Conservation (phyloP, 352 stramenopile genomes). For the Phytophthora capsici region DNA sequence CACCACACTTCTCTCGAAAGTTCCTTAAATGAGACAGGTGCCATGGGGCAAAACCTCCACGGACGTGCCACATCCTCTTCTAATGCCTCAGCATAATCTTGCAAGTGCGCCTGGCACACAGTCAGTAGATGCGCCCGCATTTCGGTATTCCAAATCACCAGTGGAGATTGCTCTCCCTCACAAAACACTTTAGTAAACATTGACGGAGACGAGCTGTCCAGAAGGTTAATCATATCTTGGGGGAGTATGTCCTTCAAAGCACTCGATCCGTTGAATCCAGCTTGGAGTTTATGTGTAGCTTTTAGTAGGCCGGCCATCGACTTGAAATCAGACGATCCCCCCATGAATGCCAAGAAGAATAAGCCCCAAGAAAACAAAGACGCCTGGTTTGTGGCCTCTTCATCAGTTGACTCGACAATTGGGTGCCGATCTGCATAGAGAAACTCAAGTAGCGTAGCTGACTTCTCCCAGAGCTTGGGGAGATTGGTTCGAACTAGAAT, state of each 20-base stretch:
- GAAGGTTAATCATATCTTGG: constrained; percentile 88
- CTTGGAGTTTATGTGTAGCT: constrained; percentile 64
- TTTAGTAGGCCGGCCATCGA: constrained; percentile 74
- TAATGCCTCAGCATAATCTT: constrained; percentile 90
- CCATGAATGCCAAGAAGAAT: constrained; percentile 80
- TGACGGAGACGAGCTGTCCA: constrained; percentile 80
- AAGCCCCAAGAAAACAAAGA: constrained; percentile 71
- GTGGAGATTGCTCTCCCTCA: constrained; percentile 83
- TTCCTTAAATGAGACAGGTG: constrained; percentile 88
- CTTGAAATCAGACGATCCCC: constrained; percentile 53
- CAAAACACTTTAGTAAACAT: constrained; percentile 92
- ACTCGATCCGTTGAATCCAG: constrained; percentile 56
- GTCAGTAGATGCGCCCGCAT: constrained; percentile 92
- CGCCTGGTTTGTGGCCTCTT: constrained; percentile 42
- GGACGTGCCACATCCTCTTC: constrained; percentile 87
- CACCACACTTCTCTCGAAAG: constrained; percentile 94
- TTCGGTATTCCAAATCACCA: constrained; percentile 94
- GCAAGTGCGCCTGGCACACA: constrained; percentile 91
- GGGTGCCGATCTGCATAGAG: constrained; percentile 50
- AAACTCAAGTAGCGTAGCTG: constrained; percentile 66
- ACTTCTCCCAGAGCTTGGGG: constrained; percentile 62
- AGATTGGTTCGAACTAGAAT: constrained; percentile 56
- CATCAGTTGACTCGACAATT: constrained; percentile 30
- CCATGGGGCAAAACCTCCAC: constrained; percentile 94
- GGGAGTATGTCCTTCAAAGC: constrained; percentile 91